phyloP scores from a whole-genome alignment of 148 eudicot species.

The Camellia granthamiana region DNA sequence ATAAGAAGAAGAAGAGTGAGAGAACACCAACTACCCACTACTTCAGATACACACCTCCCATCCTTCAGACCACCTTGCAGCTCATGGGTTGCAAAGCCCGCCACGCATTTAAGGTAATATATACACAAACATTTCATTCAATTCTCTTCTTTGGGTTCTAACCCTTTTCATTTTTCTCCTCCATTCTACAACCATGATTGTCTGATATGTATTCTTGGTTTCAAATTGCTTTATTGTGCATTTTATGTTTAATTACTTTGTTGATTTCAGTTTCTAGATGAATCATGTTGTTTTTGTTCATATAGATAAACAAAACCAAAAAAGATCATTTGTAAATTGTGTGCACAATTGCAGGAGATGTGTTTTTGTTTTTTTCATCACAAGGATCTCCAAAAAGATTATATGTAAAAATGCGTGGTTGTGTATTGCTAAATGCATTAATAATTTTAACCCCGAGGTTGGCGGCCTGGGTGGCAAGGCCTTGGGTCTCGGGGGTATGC shows the following conservation, averaged over 20 bases:
- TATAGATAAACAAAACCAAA: not conserved
- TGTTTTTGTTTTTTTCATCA: not conserved
- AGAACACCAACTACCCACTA: too few relatives aligned
- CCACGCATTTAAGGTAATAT: slow-evolving; percentile 83
- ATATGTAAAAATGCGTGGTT: not conserved
- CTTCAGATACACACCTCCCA: slow-evolving; percentile 86
- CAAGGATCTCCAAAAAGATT: not conserved
- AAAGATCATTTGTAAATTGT: not conserved
- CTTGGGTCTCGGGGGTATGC: too few relatives aligned
- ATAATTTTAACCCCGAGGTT: not conserved
- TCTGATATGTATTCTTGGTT: not conserved
- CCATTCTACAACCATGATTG: not conserved
- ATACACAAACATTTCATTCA: not conserved
- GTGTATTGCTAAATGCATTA: not conserved
- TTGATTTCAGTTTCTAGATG: not conserved
- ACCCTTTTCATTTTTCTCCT: too few relatives aligned
- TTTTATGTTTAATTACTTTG: not conserved
- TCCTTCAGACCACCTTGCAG: slow-evolving; percentile 88
- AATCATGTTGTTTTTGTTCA: not conserved
- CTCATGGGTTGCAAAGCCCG: slow-evolving; percentile 99
- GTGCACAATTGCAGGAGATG: not conserved
- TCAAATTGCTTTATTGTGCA: not conserved
- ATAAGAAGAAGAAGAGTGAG: not conserved
- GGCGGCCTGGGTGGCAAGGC: too few relatives aligned
- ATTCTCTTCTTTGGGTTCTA: not conserved